Evolutionary conservation across 768 basidiomycete genomes (phyloP).

Genomic region (Boletus rubroflammeus): DNA sequence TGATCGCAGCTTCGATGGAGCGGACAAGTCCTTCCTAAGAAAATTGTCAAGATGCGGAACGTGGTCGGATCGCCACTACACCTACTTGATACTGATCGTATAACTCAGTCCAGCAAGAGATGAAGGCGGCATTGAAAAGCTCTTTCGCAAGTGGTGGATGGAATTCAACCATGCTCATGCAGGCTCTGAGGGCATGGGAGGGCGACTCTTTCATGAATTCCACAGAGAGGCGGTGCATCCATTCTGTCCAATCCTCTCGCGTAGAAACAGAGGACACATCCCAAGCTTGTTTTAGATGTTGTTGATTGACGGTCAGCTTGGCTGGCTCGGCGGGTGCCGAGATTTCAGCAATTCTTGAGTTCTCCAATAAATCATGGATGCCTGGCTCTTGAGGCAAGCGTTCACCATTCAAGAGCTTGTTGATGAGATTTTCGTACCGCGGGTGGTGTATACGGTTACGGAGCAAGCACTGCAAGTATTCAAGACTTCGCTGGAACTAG

Average conservation of each 20-base stretch:
- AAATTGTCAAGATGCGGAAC: constrained; percentile 5
- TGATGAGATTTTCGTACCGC: constrained; percentile 84
- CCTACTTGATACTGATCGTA: constrained; percentile 94
- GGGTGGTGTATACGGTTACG: constrained; percentile 75
- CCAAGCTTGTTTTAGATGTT: constrained; percentile 96
- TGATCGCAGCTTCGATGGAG: constrained; percentile 83
- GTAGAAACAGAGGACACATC: constrained; percentile 75
- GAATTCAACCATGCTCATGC: constrained; percentile 89
- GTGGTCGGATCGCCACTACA: background rate
- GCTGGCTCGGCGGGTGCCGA: constrained; percentile 83
- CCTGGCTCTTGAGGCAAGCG: constrained; percentile 82
- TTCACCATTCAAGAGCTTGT: constrained; percentile 89
- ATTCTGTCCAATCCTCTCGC: constrained; percentile 89
- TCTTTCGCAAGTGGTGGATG: constrained; percentile 90
- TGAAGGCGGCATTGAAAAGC: constrained; percentile 95
- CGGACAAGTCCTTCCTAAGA: constrained; percentile 89
- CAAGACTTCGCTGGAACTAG: background rate
- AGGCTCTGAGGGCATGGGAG: constrained; percentile 95
- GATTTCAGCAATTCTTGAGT: constrained; percentile 61
- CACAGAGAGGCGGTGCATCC: constrained; percentile 90
- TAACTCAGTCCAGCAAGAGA: constrained; percentile 95
- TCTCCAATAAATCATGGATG: constrained; percentile 68
- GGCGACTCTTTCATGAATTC: constrained; percentile 99
- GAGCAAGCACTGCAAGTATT: constrained; percentile 56
- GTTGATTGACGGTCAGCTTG: constrained; percentile 93